Percentiles rank a stretch among this genome's conserved stretches.
Evolutionary conservation across 352 stramenopile genomes (phyloP).

Genomic region (Phytophthora foliorum): DNA sequence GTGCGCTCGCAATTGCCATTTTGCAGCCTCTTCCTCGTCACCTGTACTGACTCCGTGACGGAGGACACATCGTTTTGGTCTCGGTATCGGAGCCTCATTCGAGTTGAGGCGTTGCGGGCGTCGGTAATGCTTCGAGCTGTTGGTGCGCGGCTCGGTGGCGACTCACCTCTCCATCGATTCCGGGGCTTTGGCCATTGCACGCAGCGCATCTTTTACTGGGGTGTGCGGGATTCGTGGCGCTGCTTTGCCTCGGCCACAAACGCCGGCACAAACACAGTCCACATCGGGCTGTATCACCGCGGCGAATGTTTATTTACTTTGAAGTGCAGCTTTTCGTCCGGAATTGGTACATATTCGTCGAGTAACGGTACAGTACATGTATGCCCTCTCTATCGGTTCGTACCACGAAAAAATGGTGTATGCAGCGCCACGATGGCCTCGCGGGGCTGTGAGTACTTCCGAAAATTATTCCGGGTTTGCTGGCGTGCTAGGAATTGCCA

Average conservation of each 20-base stretch:
- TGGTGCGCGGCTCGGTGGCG: background rate
- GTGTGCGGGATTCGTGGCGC: constrained; percentile 17
- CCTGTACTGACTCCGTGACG: no score
- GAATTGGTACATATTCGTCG: no score
- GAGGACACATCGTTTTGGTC: constrained; percentile 1
- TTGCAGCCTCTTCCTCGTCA: constrained; percentile 15
- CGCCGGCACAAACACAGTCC: constrained; percentile 35
- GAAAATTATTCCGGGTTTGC: no score
- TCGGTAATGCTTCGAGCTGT: background rate
- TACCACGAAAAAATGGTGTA: background rate
- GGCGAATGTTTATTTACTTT: constrained; percentile 18
- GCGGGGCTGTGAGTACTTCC: no score
- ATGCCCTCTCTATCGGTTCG: background rate
- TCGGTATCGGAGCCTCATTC: background rate
- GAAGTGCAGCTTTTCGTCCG: background rate
- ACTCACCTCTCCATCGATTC: constrained; percentile 9
- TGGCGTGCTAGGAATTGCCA: constrained; percentile 11
- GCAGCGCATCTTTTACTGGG: constrained; percentile 30
- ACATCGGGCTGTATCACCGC: constrained; percentile 27
- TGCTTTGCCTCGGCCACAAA: constrained; percentile 37
- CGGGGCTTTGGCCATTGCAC: constrained; percentile 6
- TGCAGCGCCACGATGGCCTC: background rate
- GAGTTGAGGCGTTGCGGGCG: constrained; percentile 10
- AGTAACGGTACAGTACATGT: background rate
- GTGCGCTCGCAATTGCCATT: background rate